These are phyloP conservation scores for Termitomyces sp. DNA, from an alignment of 1,284 basidiomycete species.

Conservation along the genomic window DNA sequence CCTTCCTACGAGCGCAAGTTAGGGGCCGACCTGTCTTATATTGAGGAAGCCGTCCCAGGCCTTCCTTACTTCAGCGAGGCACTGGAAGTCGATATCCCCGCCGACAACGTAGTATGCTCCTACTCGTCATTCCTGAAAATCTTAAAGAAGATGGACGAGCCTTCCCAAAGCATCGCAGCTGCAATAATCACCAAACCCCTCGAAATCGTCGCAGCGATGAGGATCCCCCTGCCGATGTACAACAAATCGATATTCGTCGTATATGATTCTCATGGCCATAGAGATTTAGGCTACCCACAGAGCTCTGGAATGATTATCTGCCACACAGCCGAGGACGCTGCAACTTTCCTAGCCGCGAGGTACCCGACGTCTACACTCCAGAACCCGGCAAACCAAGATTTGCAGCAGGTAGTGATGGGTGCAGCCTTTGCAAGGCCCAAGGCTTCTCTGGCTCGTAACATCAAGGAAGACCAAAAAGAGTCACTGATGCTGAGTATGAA, in stretches of 20 bases:
- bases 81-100: neutral
- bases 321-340: neutral
- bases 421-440: neutral
- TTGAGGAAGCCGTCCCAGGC: neutral
- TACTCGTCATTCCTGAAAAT: neutral
- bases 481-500: neutral
- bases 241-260: neutral
- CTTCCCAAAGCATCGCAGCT: neutral
- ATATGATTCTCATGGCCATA: neutral
- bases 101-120: neutral
- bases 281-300: neutral
- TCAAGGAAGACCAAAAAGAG: neutral
- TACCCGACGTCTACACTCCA: neutral
- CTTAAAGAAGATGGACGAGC: neutral
- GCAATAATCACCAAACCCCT: neutral
- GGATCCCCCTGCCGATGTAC: neutral
- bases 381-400: too few species aligned
- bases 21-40: accelerated
- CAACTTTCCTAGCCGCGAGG: neutral
- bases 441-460: too few species aligned
- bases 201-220: neutral
- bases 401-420: too few species aligned
- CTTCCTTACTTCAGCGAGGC: neutral
- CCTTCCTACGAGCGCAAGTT: neutral
- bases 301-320: neutral